Base-by-base conservation (phyloP, 1,139 yeast genomes). In the Pichia sp. region DNA sequence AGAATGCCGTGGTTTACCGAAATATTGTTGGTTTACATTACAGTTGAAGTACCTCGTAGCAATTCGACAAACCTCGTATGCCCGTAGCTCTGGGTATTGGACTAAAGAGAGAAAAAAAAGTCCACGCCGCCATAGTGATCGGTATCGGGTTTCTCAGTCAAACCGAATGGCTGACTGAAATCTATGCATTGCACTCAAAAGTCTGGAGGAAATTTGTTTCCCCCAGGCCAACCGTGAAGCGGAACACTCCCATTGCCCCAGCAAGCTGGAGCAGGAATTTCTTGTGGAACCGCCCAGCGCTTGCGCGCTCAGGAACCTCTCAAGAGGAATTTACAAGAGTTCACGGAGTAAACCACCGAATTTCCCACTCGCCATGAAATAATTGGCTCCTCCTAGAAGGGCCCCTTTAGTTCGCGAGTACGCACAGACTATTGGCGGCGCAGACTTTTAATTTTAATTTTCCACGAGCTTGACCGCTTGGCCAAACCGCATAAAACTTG, bases 111-210 rank as follows among this genome's bases (percentile, higher is more conserved):
- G 10, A 31, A 31, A 31, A 31, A 10, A 16, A 23, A 34, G 26
- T 11, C 36, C 26, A n/a, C 23, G 36, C 36, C 36, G 11, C 26
- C 26, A 68, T 79, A 75, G 72, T 80, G 82, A 80, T 80, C 86
- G 86, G 86, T 80, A 80, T 80, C 85, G 86, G 78, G 86, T 79
- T 75, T 80, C 64, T 66, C 56, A 55, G 47, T 49, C 5, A 16
- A 16, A 16, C 23, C 23, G 23, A 16, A 23, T 29, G 28, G 10
- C 2, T 9, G 11, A 27, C 39, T 37, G 48, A 67, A 80, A 44
- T 78, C 76, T 81, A 79, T 81, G 78, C 74, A 80, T 80, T 80
- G 86, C 82, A 80, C 86, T 80, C 75, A 79, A 78, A 67, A 79
- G 80, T 62, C 52, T 60, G 32, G 38, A 10, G 27, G 7, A 28